Base-by-base conservation (phyloP, 331 rosid genomes). In the Cydonia oblonga region DNA sequence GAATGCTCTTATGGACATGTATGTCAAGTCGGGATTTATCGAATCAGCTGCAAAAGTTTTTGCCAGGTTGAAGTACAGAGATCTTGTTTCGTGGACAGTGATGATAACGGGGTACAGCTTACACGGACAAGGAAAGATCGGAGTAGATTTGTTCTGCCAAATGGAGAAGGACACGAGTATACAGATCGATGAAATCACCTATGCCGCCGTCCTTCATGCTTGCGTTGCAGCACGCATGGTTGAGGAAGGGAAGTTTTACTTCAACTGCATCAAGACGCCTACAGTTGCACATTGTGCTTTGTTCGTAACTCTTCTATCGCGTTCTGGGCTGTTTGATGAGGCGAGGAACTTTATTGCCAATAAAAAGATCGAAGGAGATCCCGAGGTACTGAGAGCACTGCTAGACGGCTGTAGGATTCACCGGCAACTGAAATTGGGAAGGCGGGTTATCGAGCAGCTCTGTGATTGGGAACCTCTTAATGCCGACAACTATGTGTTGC, bases 1-100 rank as follows among this genome's bases (percentile, higher is more conserved):
- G 63, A 90, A 90, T 81, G 89, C 96, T 35, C 71, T 88, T 9
- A 78, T 81, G 70, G 96, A 90, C 57, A 87, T 85, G 95, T 86
- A 90, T 76, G 90, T 78, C 13, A 88, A 88, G 76, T 85, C 95
- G 8, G 96, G 95, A 70, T 84, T 24, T 53, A 78, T 86, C 9
- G 64, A 80, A 57, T 77, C 72, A 49, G 89, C 96, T 60, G 77
- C 66, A 28, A 83, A 79, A 78, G 61, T 82, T 90, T 35, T 90
- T 64, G 46, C 66, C 5, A 75, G 67, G 70, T 76, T 86, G 77
- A 84, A 69, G 68, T 20, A 66, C 65, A 85, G 44, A 51, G 95
- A 90, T 54, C 51, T 54, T 28, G 68, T 90, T 76, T 86, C 96
- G 23, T 90, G 86, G 89, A 88, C 90, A 1, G 76, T 81, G 82